Conservation (phyloP, 1,284 basidiomycete genomes). For the Volvariella volvacea region DNA sequence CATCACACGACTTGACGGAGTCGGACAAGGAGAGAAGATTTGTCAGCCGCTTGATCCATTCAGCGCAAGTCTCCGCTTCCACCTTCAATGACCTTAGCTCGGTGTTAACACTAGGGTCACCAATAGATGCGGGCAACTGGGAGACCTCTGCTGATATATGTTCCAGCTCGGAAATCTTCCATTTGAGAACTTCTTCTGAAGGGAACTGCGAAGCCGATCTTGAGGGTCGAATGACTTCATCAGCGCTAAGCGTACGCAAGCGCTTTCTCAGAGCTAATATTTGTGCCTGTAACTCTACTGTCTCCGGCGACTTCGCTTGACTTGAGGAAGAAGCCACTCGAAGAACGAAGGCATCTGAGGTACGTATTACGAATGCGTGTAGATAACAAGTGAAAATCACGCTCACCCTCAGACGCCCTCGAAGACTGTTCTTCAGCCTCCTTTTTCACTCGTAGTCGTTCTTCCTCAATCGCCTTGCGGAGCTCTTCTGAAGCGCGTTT, state of each 20-base stretch:
- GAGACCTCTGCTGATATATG: conserved; percentile 38
- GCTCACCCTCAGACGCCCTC: too few relatives aligned
- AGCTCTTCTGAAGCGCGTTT: conserved; percentile 15
- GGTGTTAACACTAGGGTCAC: conserved; percentile 35
- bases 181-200: conserved; percentile 34
- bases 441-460: conserved; percentile 7
- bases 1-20: conserved; percentile 52
- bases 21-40: conserved; percentile 45
- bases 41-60: conserved; percentile 43
- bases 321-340: conserved; percentile 26
- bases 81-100: conserved; percentile 54
- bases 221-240: conserved; percentile 41
- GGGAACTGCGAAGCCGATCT: conserved; percentile 43
- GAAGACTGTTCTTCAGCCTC: background rate
- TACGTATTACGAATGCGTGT: background rate
- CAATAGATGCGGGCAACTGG: conserved; percentile 36
- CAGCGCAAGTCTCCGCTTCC: conserved; percentile 48
- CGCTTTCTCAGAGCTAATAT: conserved; percentile 45
- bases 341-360: conserved; percentile 52
- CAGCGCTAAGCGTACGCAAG: conserved; percentile 56
- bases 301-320: conserved; percentile 24
- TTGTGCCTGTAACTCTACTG: conserved; percentile 30
- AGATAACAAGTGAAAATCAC: too few relatives aligned
- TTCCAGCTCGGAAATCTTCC: conserved; percentile 40
- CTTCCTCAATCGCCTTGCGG: background rate